Evolutionary conservation across 208 protist species (phyloP), one percentile per base, ranked within the genome.

Genomic region (Perkinsela sp.): DNA sequence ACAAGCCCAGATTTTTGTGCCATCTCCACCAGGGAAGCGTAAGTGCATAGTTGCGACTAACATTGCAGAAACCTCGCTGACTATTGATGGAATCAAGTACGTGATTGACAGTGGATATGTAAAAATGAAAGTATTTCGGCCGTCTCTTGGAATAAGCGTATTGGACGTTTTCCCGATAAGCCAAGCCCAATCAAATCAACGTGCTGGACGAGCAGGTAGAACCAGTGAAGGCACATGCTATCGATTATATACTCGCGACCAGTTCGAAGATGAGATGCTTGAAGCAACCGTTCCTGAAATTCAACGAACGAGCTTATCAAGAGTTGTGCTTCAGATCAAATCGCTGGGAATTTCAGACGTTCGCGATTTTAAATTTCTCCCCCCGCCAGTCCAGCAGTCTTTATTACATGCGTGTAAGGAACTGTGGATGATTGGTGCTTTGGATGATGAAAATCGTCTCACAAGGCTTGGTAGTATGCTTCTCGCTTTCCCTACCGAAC

Each of bases 1-100:
- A 28, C 93, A 96, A 68, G 78, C 85, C n/a, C 84, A 87, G 70
- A 93, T 95, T 31, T 95, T 95, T 71, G 70, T 86, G 28, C 40
- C 30, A 2, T 66, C 83, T 1, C 57, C 69, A 28, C 29, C 22
- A 28, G 78, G 76, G 75, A 13, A 22, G 48, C 2, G 96, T n/a
- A 99, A 98, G 80, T 95, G 92, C 72, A 94, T 99, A 31, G 91
- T 99, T 0, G 88, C 96, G 1, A 99, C 97, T 28, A 99, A 99
- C 77, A 97, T 99, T 69, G 97, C 97, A 16, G 97, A 99, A 76
- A 99, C 97, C 1, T 97, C 93, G 16, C 77, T 99, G 0, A 98
- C 94, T 22, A 95, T 99, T 30, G 91, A 98, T 74, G 96, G 86
- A n/a, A 82, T 93, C 68, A 78, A 79, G 66, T 92, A 89, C 72